These are phyloP conservation scores for Ogataea methanolica DNA, from an alignment of 805 yeast genomes.

Conservation along the genomic window DNA sequence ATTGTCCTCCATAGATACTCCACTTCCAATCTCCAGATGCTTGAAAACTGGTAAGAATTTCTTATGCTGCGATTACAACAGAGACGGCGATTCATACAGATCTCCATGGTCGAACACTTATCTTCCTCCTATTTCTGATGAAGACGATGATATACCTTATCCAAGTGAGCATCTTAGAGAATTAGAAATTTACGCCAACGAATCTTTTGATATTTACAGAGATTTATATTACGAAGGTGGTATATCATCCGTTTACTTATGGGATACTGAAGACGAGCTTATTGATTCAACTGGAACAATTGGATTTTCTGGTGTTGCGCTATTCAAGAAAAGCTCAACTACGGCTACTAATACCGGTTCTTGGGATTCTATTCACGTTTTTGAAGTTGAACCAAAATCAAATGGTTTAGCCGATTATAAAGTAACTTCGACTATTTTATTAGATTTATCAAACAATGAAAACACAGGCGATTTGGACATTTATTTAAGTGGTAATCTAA, in stretches of 20 bases:
- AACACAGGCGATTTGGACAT: conserved; percentile 26
- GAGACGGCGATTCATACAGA: conserved; percentile 90
- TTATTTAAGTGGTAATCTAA: conserved; percentile 74
- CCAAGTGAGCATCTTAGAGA: conserved; percentile 66
- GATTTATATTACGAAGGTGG: conserved; percentile 97
- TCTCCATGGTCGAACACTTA: conserved; percentile 88
- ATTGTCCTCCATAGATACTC: conserved; percentile 82
- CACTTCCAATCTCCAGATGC: conserved; percentile 55
- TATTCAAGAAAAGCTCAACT: conserved; percentile 58
- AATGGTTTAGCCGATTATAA: conserved; percentile 48
- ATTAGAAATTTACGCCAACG: conserved; percentile 78
- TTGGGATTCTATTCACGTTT: conserved; percentile 95
- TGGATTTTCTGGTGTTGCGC: conserved; percentile 88
- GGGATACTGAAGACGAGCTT: conserved; percentile 74
- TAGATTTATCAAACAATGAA: conserved; percentile 49
- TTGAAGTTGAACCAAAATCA: conserved; percentile 56
- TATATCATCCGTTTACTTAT: conserved; percentile 77
- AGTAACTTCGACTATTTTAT: conserved; percentile 82
- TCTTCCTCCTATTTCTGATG: conserved; percentile 47
- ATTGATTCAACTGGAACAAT: conserved; percentile 38
- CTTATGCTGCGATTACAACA: conserved; percentile 87
- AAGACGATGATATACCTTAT: conserved; percentile 57
- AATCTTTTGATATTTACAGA: conserved; percentile 86
- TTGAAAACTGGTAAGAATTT: conserved; percentile 56
- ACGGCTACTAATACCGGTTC: conserved; percentile 43